Conservation (phyloP, 2,329 filamentous ascomycete species). For the Pleomassaria siparia region DNA sequence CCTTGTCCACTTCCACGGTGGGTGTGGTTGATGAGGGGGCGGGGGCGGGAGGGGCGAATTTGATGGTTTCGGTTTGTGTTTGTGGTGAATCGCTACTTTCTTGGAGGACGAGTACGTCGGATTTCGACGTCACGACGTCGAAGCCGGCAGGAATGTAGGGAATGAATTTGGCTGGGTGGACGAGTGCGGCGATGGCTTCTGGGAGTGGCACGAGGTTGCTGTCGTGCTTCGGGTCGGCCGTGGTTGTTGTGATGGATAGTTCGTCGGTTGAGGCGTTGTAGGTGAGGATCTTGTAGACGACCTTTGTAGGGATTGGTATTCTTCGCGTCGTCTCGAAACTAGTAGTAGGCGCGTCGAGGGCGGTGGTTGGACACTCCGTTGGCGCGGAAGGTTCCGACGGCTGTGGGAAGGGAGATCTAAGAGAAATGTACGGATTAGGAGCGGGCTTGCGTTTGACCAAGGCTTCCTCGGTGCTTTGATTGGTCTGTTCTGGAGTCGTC, state of each 20-base stretch:
- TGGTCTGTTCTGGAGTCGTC: neutral
- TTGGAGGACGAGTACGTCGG: conserved; percentile 35
- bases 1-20: conserved; percentile 38
- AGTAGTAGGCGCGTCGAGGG: neutral
- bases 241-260: conserved; percentile 28
- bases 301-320: neutral
- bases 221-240: conserved; percentile 1
- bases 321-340: neutral
- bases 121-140: conserved; percentile 31
- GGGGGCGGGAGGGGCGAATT: too few species aligned
- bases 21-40: conserved; percentile 12
- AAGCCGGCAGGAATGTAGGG: conserved; percentile 28
- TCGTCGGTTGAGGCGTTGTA: conserved; percentile 30
- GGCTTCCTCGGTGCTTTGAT: too few species aligned
- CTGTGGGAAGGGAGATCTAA: neutral
- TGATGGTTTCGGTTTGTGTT: neutral
- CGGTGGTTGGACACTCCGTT: neutral
- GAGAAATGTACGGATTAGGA: neutral
- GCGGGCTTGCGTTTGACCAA: neutral
- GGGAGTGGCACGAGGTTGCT: conserved; percentile 24
- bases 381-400: neutral
- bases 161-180: conserved; percentile 31
- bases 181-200: conserved; percentile 29
- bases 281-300: conserved; percentile 27
- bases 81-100: neutral